Evolutionary conservation across 106 monocot species (phyloP).

Genomic region (Phalaenopsis equestris): DNA sequence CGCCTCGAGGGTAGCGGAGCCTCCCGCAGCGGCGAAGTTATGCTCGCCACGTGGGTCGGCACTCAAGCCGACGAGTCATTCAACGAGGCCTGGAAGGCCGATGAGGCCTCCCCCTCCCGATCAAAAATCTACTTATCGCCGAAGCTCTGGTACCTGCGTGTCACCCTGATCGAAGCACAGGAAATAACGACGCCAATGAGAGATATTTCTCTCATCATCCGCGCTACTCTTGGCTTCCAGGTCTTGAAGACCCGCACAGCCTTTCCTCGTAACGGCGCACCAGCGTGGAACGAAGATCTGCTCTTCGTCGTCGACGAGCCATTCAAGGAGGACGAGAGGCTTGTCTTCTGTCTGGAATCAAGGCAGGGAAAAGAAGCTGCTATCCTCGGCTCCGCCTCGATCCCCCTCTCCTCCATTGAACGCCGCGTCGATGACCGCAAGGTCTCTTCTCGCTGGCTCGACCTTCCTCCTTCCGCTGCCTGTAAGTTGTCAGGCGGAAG

Average conservation of each 20-base stretch:
- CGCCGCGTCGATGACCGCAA: slow-evolving; percentile 80
- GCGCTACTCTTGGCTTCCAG: slow-evolving; percentile 60
- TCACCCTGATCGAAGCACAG: slow-evolving; percentile 67
- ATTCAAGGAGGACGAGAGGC: slow-evolving; percentile 42
- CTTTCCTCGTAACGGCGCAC: slow-evolving; percentile 32
- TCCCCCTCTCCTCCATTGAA: slow-evolving; percentile 58
- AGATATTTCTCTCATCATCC: slow-evolving; percentile 32
- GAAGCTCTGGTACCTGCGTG: slow-evolving; percentile 86
- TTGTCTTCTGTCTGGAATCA: slow-evolving; percentile 45
- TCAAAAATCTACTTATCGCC: slow-evolving; percentile 85
- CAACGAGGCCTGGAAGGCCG: slow-evolving; percentile 51
- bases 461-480: slow-evolving; percentile 22
- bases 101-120: slow-evolving; percentile 18
- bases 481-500: slow-evolving; percentile 22
- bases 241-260: slow-evolving; percentile 34
- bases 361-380: slow-evolving; percentile 43
- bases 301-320: slow-evolving; percentile 78
- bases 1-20: slow-evolving; percentile 51
- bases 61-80: slow-evolving; percentile 88
- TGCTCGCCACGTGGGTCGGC: slow-evolving; percentile 85
- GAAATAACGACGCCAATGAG: slow-evolving; percentile 25
- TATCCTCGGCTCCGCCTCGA: slow-evolving; percentile 33
- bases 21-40: slow-evolving; percentile 46
- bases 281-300: slow-evolving; percentile 82
- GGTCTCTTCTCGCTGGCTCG: slow-evolving; percentile 69